Base-by-base conservation (phyloP, 2,329 filamentous ascomycete species). In the Exophiala alcalophila region DNA sequence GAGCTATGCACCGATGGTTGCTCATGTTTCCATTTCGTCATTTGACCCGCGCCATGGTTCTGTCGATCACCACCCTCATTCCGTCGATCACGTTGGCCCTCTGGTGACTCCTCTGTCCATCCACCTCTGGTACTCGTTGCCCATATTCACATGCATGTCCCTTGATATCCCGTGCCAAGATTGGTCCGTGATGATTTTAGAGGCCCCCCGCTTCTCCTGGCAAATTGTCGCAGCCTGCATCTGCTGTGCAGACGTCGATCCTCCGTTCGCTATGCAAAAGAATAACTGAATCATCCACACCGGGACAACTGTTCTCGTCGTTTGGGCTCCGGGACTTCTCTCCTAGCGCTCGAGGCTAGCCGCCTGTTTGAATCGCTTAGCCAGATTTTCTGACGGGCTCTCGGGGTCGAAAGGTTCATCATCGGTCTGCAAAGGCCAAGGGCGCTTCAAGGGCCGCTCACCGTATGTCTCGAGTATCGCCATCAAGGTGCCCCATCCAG, bases 401-500 rank as follows among this genome's bases (percentile, higher is more conserved):
- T 74, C 72, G 57, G 67, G 67, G 50, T 61, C 62, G 53, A 63
- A 65, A 65, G 67, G 49, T 45, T 60, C 61, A 55, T 61, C 56
- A 49, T 59, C 61, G 18, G 41, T 39, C 57, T 55, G 52, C 53
- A 58, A 52, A 59, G 56, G 50, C 64, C 56, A 54, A 54, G 57
- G 41, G 53, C 60, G 61, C 53, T 61, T 63, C 39, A 57, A 55
- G 51, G 61, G 55, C 80, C 84, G 84, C 86, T 95, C 90, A 94
- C 90, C 88, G 78, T 87, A 89, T 44, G 50, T 86, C 81, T 92
- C 81, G 71, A 97, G 79, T 65, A 98, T 94, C 66, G 86, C 84
- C 69, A 91, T 77, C 61, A 98, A 76, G 47, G 88, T 97, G 66
- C 90, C 86, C 92, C 92, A 98, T 61, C 92, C 92, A 61, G 84